Evolutionary conservation across 768 basidiomycete genomes (phyloP).

Genomic region (Naematelia aurantialba): DNA sequence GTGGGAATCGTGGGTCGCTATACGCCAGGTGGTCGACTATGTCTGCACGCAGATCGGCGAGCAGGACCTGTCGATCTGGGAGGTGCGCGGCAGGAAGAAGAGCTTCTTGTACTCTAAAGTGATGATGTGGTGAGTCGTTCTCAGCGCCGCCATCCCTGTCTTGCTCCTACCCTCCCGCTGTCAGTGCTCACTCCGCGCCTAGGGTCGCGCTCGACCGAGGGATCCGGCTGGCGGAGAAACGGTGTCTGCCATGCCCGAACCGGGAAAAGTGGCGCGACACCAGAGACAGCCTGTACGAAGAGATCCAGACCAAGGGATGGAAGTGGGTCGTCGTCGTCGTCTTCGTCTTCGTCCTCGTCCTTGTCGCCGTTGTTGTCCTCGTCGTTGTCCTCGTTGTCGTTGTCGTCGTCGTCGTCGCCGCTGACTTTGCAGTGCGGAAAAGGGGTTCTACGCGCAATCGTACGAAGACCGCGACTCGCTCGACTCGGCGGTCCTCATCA

Average conservation of each 20-base stretch:
- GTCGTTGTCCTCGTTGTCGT: no score
- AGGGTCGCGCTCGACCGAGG: conserved; percentile 96
- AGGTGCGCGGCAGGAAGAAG: conserved; percentile 77
- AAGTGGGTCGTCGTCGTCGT: conserved; percentile 58
- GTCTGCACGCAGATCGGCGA: conserved; percentile 69
- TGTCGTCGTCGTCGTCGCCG: no score
- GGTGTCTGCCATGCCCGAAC: conserved; percentile 67
- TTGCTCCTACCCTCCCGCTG: no score
- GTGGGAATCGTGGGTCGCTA: conserved; percentile 51
- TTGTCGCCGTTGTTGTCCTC: no score
- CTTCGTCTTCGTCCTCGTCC: no score
- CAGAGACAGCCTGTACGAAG: conserved; percentile 83
- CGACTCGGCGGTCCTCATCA: conserved; percentile 71
- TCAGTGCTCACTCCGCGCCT: conserved; percentile 1
- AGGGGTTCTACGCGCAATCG: conserved; percentile 74
- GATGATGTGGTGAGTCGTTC: conserved; percentile 72
- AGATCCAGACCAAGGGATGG: conserved; percentile 87
- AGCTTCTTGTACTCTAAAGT: conserved; percentile 93
- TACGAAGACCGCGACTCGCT: conserved; percentile 74
- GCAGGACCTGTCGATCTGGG: conserved; percentile 72
- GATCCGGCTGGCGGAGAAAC: conserved; percentile 88
- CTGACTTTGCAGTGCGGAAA: conserved; percentile 27
- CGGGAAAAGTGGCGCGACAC: conserved; percentile 64
- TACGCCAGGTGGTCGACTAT: conserved; percentile 52
- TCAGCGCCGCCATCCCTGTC: no score